Evolutionary conservation across 179 eudicot species (phyloP).

Genomic region (Beta lomatogona): DNA sequence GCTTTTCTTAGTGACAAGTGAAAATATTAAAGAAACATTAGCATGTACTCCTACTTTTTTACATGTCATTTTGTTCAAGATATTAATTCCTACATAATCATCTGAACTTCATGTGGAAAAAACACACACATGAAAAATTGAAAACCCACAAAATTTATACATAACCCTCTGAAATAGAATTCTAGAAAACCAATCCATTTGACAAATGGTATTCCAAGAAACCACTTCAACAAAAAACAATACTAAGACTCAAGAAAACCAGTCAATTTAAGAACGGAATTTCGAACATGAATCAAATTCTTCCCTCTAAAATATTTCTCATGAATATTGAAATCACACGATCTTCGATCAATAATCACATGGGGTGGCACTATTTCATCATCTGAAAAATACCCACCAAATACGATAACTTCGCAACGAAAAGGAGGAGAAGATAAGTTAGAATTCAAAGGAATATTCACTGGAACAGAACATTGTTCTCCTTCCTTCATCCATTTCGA

Average conservation of each 20-base stretch:
- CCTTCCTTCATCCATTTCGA: not conserved
- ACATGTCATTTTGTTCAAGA: too few relatives aligned
- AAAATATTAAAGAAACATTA: too few relatives aligned
- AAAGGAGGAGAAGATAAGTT: slow-evolving; percentile 7
- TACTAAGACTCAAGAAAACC: slow-evolving; percentile 37
- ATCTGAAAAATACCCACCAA: slow-evolving; percentile 7
- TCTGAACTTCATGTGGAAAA: too few relatives aligned
- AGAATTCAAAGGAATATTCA: slow-evolving; percentile 19
- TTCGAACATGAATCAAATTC: slow-evolving; percentile 28
- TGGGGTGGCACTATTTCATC: slow-evolving; percentile 27
- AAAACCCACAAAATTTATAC: too few relatives aligned
- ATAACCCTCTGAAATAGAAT: too few relatives aligned
- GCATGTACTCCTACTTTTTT: too few relatives aligned
- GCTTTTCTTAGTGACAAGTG: too few relatives aligned
- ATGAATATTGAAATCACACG: not conserved
- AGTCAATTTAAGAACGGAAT: slow-evolving; percentile 34
- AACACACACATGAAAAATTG: too few relatives aligned
- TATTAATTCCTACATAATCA: too few relatives aligned
- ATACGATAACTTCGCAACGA: slow-evolving; percentile 7
- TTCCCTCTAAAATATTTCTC: slow-evolving; percentile 7
- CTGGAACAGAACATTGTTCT: slow-evolving; percentile 15
- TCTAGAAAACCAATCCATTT: too few relatives aligned
- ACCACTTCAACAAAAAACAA: too few relatives aligned
- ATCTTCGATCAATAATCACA: slow-evolving; percentile 31
- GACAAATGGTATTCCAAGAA: too few relatives aligned